Evolutionary conservation across 495 filamentous ascomycete genomes (phyloP), one percentile per base, ranked within the genome.

Genomic region (Neurospora sp.): DNA sequence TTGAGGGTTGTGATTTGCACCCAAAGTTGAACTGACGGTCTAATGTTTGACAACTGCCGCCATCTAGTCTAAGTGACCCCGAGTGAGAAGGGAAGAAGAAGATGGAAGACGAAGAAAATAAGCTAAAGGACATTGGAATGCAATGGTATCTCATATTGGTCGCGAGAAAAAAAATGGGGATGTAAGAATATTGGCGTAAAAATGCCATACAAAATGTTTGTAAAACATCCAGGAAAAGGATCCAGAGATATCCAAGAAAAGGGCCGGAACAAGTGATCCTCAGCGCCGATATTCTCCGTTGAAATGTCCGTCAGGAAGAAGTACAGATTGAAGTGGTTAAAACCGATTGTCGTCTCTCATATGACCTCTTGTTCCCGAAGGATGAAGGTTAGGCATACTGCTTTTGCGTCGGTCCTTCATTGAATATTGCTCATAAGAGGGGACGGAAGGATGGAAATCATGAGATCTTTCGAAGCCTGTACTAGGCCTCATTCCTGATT

Each of bases 401-500:
- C 85, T 86, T 75, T 86, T 84, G 45, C 85, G 79, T 40, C 83
- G 79, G 69, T 71, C 77, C 69, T 81, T 82, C 53, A 65, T 65
- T 35, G 53, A 65, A 37, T 65, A 65, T 18, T 65, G 53, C 53
- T 65, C 53, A 35, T 65, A 65, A 35, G 53, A 65, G 31, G 53
- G 27, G 53, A 14, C 27, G 35, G 53, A 61, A 6, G 53, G 53
- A 65, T 65, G 53, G 53, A 65, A 65, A 1, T 65, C 53, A 27
- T 65, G 53, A 35, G 53, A 8, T 35, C 14, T 37, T 8, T 27
- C 53, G 53, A 65, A 18, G 7, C 53, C 53, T 16, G 53, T 65
- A 8, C 53, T 65, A 65, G 53, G 53, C 53, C 53, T 65, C 53
- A 18, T 18, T 18, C 53, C 53, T 35, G 27, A 12, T 65, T 65